A percentile compares a stretch with the other conserved stretches of the same genome.
Conservation (phyloP, 1,284 basidiomycete species). For the Crocinoboletus sp. region DNA sequence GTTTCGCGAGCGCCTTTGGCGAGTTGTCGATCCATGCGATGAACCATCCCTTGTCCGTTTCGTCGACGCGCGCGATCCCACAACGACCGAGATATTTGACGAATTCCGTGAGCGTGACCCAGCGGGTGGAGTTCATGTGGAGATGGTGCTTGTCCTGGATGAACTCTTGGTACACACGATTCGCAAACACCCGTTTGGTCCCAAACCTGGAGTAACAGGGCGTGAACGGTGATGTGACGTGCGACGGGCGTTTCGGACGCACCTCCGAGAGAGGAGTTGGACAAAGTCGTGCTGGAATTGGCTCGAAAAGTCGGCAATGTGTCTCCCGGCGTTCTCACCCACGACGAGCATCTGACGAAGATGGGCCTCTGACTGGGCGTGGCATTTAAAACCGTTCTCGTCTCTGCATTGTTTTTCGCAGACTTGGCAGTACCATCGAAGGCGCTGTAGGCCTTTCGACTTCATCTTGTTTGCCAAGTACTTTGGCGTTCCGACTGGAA, state of each 20-base stretch:
- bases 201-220: conserved; percentile 61
- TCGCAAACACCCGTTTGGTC: conserved; percentile 91
- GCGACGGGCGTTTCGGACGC: background rate
- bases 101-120: conserved; percentile 97
- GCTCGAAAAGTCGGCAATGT: conserved; percentile 87
- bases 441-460: conserved; percentile 88
- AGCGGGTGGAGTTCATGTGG: conserved; percentile 98
- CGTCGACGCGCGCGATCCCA: conserved; percentile 91
- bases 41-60: conserved; percentile 98
- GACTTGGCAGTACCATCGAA: conserved; percentile 96
- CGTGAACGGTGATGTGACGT: background rate
- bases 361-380: conserved; percentile 83
- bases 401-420: conserved; percentile 96
- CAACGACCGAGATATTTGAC: conserved; percentile 85
- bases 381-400: conserved; percentile 97
- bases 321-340: conserved; percentile 86
- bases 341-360: conserved; percentile 95
- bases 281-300: conserved; percentile 95
- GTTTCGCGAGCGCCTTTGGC: conserved; percentile 86
- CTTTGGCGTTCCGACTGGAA: conserved; percentile 81
- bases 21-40: conserved; percentile 96
- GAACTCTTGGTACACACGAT: conserved; percentile 97
- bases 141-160: conserved; percentile 93
- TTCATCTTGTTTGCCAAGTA: conserved; percentile 95
- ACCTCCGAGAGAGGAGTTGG: conserved; percentile 79